Base-by-base conservation (phyloP, 2,329 filamentous ascomycete genomes). In the Byssothecium circinans region DNA sequence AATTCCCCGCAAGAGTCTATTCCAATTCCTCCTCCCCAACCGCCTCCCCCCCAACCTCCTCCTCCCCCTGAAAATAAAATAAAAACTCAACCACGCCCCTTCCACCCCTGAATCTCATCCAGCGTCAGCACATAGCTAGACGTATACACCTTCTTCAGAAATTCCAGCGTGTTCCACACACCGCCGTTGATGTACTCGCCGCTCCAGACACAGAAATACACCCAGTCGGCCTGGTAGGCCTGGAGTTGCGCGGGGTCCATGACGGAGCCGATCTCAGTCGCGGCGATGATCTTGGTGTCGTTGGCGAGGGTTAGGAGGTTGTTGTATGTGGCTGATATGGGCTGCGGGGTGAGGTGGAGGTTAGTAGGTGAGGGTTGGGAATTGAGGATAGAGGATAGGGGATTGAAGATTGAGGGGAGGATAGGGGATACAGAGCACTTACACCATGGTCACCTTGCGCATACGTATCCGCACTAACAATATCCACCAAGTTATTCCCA, bases 221-320 rank as follows among this genome's bases (percentile, higher is more conserved):
- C 63, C 77, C 77, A 79, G 51, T 78, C 70, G 0, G 75, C 72
- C 53, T 73, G 67, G 51, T 77, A 78, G 3, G 73, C 71, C 51
- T 71, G 63, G 3, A 78, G 59, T 33, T 68, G 62, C 1, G 62
- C 61, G 0, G 74, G 74, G n/a, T 73, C 67, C 40, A 77, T 76
- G 2, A 77, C 72, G 11, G 71, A 70, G 10, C 77, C 77, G 0
- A 78, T 72, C 54, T 80, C 77, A 4, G 75, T 59, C 0, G 76
- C 74, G 0, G 75, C 75, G 27, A 78, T 72, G 43, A 80, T 68
- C 66, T 79, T 79, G 40, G 68, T 75, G 49, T 78, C 75, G 2
- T 65, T 54, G 0, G 73, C 74, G 4, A 79, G 67, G 0, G 66
- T 54, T 15, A 77, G 57, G 11, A 78, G 68, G 19, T 70, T 60